phyloP scores from a whole-genome alignment of 2,329 filamentous ascomycete species.

The Aspergillus floridensis region DNA sequence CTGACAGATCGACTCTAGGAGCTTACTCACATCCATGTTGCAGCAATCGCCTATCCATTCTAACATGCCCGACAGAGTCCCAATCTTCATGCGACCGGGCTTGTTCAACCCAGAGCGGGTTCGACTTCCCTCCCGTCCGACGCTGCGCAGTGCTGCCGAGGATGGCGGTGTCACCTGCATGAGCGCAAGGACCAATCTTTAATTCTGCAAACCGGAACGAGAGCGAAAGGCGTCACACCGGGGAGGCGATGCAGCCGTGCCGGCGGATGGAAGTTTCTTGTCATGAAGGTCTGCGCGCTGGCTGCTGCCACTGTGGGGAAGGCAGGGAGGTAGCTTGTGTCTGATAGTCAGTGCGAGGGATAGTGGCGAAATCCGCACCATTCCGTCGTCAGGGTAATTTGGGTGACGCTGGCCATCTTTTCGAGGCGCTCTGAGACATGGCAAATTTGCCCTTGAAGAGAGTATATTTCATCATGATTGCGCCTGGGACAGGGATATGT shows the following conservation, averaged over 20 bases:
- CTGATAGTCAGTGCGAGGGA: not conserved
- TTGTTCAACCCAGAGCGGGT: conserved; percentile 7
- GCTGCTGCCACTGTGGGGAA: conserved; percentile 3
- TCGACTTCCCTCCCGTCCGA: conserved; percentile 15
- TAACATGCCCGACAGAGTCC: not conserved
- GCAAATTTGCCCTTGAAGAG: not conserved
- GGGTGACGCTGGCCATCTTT: not conserved
- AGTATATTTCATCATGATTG: not conserved
- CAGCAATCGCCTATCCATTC: not conserved
- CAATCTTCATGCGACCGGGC: not conserved
- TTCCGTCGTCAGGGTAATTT: no score
- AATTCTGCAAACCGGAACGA: conserved; percentile 14
- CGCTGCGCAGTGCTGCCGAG: conserved; percentile 20
- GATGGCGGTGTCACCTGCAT: conserved; percentile 24
- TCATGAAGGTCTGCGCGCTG: not conserved
- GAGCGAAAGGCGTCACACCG: conserved; percentile 8
- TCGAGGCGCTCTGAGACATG: not conserved
- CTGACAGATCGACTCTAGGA: conserved; percentile 13
- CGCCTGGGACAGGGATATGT: not conserved
- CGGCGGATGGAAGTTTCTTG: conserved; percentile 16
- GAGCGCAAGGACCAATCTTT: conserved; percentile 29
- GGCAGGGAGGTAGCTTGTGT: not conserved
- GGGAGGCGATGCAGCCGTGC: conserved; percentile 14
- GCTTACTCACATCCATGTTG: conserved; percentile 3
- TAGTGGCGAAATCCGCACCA: not conserved